Conservation (phyloP, 345 rosid species). For the Euphorbia pulcherrima region DNA sequence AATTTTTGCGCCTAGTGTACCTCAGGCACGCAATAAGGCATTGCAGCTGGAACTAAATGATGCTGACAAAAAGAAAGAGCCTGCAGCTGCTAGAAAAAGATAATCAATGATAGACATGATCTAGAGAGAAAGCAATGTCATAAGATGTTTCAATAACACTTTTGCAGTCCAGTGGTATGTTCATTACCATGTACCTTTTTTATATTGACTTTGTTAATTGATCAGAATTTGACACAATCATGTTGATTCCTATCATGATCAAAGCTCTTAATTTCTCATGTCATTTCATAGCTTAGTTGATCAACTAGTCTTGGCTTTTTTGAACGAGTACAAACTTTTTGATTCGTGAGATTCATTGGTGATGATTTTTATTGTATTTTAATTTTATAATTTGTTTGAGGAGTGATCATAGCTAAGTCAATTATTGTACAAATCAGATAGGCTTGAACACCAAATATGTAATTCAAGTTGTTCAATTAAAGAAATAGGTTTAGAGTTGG, state of each 20-base stretch:
- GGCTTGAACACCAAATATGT: conserved; percentile 29
- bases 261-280: conserved; percentile 1
- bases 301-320: conserved; percentile 13
- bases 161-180: conserved; percentile 15
- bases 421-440: conserved; percentile 36
- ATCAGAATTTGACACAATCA: background rate
- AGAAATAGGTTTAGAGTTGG: background rate
- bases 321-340: too few species aligned
- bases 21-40: conserved; percentile 78
- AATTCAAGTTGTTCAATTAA: background rate
- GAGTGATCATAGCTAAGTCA: conserved; percentile 16
- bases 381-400: conserved; percentile 26
- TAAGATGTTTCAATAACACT: conserved; percentile 61
- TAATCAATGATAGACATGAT: conserved; percentile 55
- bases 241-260: conserved; percentile 1
- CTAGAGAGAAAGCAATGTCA: conserved; percentile 64
- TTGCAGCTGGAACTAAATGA: conserved; percentile 85
- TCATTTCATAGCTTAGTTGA: conserved; percentile 3
- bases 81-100: conserved; percentile 80
- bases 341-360: too few species aligned
- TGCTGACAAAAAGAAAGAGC: conserved; percentile 78
- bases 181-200: background rate
- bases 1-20: too few species aligned
- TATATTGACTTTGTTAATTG: background rate
- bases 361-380: too few species aligned